A percentile compares a stretch with the other conserved stretches of the same genome.
phyloP scores from a whole-genome alignment of 2,329 filamentous ascomycete genomes.

The Colletotrichum melonis region DNA sequence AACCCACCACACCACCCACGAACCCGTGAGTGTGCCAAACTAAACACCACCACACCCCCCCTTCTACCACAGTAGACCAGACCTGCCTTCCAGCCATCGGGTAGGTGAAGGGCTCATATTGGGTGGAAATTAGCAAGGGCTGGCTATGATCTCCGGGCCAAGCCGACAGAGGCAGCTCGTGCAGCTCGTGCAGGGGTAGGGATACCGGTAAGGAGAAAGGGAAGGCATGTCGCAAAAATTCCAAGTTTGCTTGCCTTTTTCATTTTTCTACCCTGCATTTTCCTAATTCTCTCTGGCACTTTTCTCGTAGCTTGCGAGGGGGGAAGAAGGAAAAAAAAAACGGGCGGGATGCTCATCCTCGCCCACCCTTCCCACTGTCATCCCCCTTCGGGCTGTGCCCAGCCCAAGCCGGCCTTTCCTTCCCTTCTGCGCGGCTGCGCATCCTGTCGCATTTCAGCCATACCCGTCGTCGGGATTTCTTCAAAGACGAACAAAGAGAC shows the following conservation, averaged over 20 bases:
- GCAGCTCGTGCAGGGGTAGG: neutral
- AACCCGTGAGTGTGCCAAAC: neutral
- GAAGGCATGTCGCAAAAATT: neutral
- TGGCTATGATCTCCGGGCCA: constrained; percentile 11
- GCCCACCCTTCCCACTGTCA: neutral
- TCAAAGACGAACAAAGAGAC: neutral
- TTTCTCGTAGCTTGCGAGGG: neutral
- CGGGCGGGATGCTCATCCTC: neutral
- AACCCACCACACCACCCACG: neutral
- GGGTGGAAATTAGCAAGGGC: neutral
- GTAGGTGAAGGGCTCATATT: too few relatives aligned
- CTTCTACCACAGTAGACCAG: too few relatives aligned
- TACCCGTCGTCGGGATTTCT: neutral
- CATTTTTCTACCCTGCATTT: neutral
- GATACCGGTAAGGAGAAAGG: neutral
- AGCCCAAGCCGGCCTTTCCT: neutral
- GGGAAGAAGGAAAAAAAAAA: too few relatives aligned
- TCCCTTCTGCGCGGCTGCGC: neutral
- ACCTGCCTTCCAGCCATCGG: too few relatives aligned
- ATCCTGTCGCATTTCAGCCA: neutral
- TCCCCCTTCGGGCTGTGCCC: neutral
- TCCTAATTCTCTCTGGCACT: neutral
- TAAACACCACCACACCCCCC: neutral
- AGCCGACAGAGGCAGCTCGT: constrained; percentile 6
- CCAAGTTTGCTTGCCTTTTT: neutral